Conservation (phyloP, 1,284 basidiomycete genomes). For the Trichosporon sp. region DNA sequence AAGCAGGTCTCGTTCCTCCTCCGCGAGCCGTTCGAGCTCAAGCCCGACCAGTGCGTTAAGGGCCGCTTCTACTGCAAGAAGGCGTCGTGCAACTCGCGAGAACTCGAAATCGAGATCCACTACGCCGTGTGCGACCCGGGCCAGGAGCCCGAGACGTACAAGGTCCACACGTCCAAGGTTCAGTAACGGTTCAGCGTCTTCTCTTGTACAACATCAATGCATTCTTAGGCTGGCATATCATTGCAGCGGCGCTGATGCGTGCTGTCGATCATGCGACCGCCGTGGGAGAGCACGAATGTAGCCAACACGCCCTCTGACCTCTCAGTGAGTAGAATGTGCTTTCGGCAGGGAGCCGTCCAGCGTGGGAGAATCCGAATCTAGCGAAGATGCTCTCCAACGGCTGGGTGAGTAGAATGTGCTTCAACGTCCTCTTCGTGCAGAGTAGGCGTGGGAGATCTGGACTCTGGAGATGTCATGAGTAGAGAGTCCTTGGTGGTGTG, state of each 20-base stretch:
- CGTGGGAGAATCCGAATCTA: neutral
- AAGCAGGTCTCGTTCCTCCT: conserved; percentile 91
- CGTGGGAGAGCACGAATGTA: neutral
- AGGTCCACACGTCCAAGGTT: conserved; percentile 38
- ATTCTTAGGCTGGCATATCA: neutral
- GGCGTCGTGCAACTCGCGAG: conserved; percentile 73
- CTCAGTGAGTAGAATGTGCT: neutral
- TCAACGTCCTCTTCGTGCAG: too few species aligned
- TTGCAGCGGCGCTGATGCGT: too few species aligned
- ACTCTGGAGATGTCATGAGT: too few species aligned
- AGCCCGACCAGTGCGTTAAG: conserved; percentile 64
- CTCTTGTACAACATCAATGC: neutral
- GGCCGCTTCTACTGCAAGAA: conserved; percentile 82
- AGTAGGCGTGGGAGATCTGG: neutral
- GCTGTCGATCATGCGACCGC: neutral
- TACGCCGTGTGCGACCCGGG: conserved; percentile 43
- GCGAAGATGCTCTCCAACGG: neutral
- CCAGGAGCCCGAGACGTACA: conserved; percentile 21
- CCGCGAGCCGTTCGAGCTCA: conserved; percentile 67
- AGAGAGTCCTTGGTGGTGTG: too few species aligned
- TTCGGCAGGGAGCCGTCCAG: too few species aligned
- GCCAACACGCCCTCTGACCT: neutral
- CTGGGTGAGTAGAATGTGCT: neutral
- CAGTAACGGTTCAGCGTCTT: neutral
- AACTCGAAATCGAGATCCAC: conserved; percentile 88